A percentile compares a stretch with the other conserved stretches of the same genome.
phyloP scores from a whole-genome alignment of 306 rosid genomes.

The Lathyrus tuberosus region DNA sequence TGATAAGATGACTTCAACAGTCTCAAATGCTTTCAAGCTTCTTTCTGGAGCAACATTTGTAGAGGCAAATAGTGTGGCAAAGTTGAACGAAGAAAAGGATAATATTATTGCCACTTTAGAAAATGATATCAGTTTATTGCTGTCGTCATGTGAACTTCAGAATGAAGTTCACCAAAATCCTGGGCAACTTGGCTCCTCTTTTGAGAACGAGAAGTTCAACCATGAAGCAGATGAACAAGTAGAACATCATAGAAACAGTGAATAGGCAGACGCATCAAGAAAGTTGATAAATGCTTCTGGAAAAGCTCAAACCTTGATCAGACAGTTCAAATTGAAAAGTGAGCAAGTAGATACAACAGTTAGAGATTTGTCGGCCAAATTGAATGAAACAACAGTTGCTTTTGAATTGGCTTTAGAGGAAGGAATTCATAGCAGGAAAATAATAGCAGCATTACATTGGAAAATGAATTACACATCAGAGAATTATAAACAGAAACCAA shows the following conservation, averaged over 20 bases:
- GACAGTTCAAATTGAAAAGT: constrained; percentile 57
- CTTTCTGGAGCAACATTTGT: no score
- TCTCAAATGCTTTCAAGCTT: constrained; percentile 87
- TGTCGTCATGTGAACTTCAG: constrained; percentile 79
- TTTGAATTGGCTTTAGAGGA: constrained; percentile 61
- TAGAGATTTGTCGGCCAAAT: constrained; percentile 62
- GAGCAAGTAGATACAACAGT: constrained; percentile 55
- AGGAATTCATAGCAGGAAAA: no score
- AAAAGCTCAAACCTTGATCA: constrained; percentile 55
- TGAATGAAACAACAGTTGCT: constrained; percentile 53
- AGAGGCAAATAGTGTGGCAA: constrained; percentile 51
- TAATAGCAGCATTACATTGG: no score
- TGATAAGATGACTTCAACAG: constrained; percentile 72
- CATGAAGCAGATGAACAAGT: constrained; percentile 43
- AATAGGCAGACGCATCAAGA: constrained; percentile 46
- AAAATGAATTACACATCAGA: no score
- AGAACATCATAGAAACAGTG: constrained; percentile 44
- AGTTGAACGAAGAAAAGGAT: constrained; percentile 65
- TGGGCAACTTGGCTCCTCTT: constrained; percentile 48
- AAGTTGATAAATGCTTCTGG: constrained; percentile 60
- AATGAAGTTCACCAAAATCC: constrained; percentile 59
- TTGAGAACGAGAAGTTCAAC: constrained; percentile 58
- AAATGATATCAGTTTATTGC: constrained; percentile 54
- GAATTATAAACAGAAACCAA: no score
- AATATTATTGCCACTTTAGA: constrained; percentile 53